Conservation (phyloP, 257 asterid species). For the Solanum habrochaites region DNA sequence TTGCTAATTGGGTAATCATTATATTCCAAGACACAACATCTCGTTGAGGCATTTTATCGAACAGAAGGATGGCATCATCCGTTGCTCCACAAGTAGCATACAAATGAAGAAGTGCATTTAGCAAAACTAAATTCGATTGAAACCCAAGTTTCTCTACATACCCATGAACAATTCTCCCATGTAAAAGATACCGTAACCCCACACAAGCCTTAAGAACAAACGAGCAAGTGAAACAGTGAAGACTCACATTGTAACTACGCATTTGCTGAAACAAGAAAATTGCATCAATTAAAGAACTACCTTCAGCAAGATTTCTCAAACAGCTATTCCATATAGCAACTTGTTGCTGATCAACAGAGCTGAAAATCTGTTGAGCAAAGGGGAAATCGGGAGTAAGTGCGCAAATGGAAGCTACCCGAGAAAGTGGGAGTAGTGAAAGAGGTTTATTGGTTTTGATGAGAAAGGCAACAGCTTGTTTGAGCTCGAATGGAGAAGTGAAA, state of each 20-base stretch:
- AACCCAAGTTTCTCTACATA: constrained; percentile 44
- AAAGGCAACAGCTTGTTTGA: constrained; percentile 37
- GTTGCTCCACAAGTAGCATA: constrained; percentile 46
- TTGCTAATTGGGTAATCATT: constrained; percentile 46
- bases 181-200: constrained; percentile 19
- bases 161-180: constrained; percentile 34
- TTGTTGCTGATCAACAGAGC: constrained; percentile 10
- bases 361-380: constrained; percentile 36
- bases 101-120: constrained; percentile 30
- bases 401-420: constrained; percentile 50
- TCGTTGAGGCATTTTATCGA: constrained; percentile 37
- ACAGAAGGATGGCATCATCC: constrained; percentile 29
- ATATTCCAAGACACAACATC: constrained; percentile 67
- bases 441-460: constrained; percentile 32
- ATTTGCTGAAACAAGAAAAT: constrained; percentile 40
- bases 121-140: constrained; percentile 29
- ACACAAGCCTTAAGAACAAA: constrained; percentile 55
- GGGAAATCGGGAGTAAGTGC: constrained; percentile 47
- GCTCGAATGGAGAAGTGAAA: constrained; percentile 34
- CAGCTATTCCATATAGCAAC: constrained; percentile 38
- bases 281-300: constrained; percentile 38
- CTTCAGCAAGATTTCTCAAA: constrained; percentile 39
- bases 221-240: constrained; percentile 46
- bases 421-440: constrained; percentile 34
- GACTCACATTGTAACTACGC: constrained; percentile 22